A percentile compares a stretch with the other conserved stretches of the same genome.
phyloP scores from a whole-genome alignment of 768 basidiomycete genomes.

The Russula lepida region DNA sequence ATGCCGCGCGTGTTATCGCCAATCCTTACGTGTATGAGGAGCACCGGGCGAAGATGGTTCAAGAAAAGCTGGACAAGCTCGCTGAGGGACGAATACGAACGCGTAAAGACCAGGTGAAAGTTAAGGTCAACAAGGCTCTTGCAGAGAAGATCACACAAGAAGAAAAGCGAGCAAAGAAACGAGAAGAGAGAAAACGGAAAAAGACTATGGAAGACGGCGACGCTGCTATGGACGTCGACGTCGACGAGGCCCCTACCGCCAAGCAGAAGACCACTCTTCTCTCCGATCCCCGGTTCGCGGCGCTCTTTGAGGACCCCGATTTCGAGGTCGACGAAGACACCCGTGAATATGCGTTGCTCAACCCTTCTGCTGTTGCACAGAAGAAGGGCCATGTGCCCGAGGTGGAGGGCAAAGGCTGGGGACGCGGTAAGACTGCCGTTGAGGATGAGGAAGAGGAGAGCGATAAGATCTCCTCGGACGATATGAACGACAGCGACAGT shows the following conservation, averaged over 20 bases:
- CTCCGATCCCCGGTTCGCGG: conserved; percentile 81
- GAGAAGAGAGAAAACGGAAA: conserved; percentile 40
- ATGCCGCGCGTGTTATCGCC: conserved; percentile 88
- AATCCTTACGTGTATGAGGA: conserved; percentile 96
- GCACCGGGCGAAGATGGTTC: conserved; percentile 80
- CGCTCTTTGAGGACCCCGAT: conserved; percentile 84
- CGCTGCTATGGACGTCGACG: conserved; percentile 31
- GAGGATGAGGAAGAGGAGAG: conserved; percentile 69
- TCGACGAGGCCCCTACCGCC: conserved; percentile 27
- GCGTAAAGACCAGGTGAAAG: conserved; percentile 52
- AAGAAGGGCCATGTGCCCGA: conserved; percentile 25
- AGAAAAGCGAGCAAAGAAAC: conserved; percentile 52
- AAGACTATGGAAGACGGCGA: conserved; percentile 35
- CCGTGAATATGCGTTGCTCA: conserved; percentile 86
- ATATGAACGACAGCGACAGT: conserved; percentile 27
- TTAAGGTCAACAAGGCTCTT: conserved; percentile 78
- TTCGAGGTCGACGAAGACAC: conserved; percentile 86
- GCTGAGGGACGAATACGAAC: conserved; percentile 88
- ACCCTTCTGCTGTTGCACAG: conserved; percentile 72
- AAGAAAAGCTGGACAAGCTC: conserved; percentile 87
- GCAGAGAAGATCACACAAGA: conserved; percentile 75
- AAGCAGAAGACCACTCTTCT: conserved; percentile 45
- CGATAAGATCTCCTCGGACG: conserved; percentile 48
- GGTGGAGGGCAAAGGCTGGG: conserved; percentile 12
- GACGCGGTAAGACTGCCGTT: conserved; percentile 23